Conservation (phyloP, 495 filamentous ascomycete genomes). For the Penicillium lividum region DNA sequence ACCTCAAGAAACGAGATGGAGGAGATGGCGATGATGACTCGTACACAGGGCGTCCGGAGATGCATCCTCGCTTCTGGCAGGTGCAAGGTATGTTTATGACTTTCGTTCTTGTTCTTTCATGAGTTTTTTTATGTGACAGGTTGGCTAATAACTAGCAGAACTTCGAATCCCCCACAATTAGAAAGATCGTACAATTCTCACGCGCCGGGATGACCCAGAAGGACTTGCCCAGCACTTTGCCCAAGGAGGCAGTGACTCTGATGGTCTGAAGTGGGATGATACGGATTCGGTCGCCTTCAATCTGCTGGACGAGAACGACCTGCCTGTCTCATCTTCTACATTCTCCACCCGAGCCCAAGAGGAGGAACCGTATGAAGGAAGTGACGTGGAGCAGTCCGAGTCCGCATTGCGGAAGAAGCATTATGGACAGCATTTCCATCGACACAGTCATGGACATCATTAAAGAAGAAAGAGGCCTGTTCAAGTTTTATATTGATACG, state of each 20-base stretch:
- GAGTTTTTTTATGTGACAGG: too few relatives aligned
- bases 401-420: background rate
- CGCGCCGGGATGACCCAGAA: too few relatives aligned
- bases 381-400: background rate
- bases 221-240: background rate
- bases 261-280: background rate
- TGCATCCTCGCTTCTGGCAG: background rate
- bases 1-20: background rate
- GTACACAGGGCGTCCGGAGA: background rate
- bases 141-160: background rate
- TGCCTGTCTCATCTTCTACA: background rate
- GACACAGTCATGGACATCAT: constrained; percentile 1
- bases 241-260: background rate
- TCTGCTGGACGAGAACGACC: background rate
- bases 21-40: background rate
- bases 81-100: background rate
- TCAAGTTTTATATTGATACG: too few relatives aligned
- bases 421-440: background rate
- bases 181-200: background rate
- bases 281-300: background rate
- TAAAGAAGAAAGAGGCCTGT: too few relatives aligned
- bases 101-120: background rate
- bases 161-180: background rate
- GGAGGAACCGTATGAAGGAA: too few relatives aligned
- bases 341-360: too few relatives aligned